Evolutionary conservation across 2,329 filamentous ascomycete genomes (phyloP).

Genomic region (Hymenoscyphus scutula): DNA sequence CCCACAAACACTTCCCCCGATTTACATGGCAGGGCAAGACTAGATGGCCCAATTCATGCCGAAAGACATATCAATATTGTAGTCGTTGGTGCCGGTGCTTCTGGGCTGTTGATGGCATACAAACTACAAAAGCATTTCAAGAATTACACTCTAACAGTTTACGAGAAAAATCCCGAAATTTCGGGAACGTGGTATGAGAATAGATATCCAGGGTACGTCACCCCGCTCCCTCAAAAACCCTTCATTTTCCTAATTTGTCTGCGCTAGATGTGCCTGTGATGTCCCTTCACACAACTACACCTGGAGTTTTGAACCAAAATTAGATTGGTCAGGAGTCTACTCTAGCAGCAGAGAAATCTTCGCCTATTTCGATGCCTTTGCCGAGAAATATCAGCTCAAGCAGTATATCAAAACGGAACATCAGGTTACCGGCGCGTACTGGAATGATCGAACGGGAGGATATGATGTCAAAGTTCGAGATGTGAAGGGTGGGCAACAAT

Average conservation of each 20-base stretch:
- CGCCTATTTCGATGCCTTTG: slow-evolving; percentile 50
- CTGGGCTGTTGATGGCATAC: slow-evolving; percentile 47
- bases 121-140: slow-evolving; percentile 46
- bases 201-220: slow-evolving; percentile 41
- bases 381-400: slow-evolving; percentile 52
- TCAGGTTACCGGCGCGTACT: slow-evolving; percentile 49
- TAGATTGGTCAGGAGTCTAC: slow-evolving; percentile 55
- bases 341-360: slow-evolving; percentile 57
- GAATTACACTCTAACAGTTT: slow-evolving; percentile 42
- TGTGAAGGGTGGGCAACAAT: slow-evolving; percentile 34
- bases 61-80: slow-evolving; percentile 31
- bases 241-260: slow-evolving; percentile 38
- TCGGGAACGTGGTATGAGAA: slow-evolving; percentile 54
- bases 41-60: slow-evolving; percentile 27
- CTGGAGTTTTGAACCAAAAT: slow-evolving; percentile 57
- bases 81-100: slow-evolving; percentile 49
- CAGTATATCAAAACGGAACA: slow-evolving; percentile 56
- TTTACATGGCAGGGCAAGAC: slow-evolving; percentile 14
- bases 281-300: slow-evolving; percentile 54
- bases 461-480: slow-evolving; percentile 47
- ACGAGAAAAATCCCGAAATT: slow-evolving; percentile 48
- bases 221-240: slow-evolving; percentile 30
- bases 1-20: slow-evolving; percentile 13
- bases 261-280: slow-evolving; percentile 49
- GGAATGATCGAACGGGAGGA: slow-evolving; percentile 49